These are phyloP conservation scores for Exobasidium rhododendri DNA, from an alignment of 1,284 basidiomycete genomes.

Conservation along the genomic window DNA sequence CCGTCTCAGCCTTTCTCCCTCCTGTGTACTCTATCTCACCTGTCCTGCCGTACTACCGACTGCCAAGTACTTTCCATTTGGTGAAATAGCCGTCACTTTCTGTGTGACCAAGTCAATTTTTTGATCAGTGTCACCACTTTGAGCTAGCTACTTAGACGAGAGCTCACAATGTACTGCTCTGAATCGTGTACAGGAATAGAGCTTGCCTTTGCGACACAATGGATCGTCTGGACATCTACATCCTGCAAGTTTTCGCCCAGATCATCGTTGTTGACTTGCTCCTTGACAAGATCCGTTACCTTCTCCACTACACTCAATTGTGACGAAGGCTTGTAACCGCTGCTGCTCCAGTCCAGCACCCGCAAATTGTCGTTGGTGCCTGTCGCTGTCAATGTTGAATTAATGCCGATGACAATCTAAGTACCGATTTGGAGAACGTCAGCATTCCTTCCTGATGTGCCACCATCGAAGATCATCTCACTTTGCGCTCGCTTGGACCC, in stretches of 20 bases:
- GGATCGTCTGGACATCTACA: constrained; percentile 13
- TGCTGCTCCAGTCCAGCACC: constrained; percentile 29
- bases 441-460: too few species aligned
- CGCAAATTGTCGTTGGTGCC: constrained; percentile 40
- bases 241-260: not conserved
- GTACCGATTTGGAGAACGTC: not conserved
- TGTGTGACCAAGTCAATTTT: constrained; percentile 4
- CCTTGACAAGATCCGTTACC: constrained; percentile 19
- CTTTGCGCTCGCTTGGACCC: not conserved
- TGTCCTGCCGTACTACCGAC: constrained; percentile 42
- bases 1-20: not conserved
- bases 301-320: constrained; percentile 10
- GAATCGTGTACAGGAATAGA: constrained; percentile 35
- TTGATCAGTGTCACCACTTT: not conserved
- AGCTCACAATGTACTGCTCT: constrained; percentile 31
- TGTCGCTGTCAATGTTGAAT: constrained; percentile 25
- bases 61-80: constrained; percentile 38
- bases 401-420: constrained; percentile 43
- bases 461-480: not conserved
- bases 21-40: constrained; percentile 18
- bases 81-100: constrained; percentile 37
- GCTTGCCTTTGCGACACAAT: constrained; percentile 10
- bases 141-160: too few species aligned
- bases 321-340: not conserved
- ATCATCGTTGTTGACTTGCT: not conserved